These are phyloP conservation scores for Kuraishia capsulata DNA, from an alignment of 805 yeast genomes.

Conservation along the genomic window DNA sequence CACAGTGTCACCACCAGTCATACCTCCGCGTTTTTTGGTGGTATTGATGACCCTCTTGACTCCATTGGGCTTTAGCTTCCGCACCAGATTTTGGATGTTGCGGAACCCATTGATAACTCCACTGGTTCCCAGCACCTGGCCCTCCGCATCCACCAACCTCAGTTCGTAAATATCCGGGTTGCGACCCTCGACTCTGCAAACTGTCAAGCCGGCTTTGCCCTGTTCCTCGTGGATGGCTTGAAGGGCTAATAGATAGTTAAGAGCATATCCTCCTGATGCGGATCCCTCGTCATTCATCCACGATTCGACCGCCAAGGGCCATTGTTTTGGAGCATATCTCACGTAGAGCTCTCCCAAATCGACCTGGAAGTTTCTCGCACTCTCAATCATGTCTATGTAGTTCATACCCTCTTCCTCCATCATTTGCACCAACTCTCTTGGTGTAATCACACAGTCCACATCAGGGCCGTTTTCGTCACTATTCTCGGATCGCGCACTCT, in stretches of 20 bases:
- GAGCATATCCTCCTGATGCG: slow-evolving; percentile 84
- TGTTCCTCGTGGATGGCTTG: slow-evolving; percentile 14
- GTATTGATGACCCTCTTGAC: slow-evolving; percentile 7
- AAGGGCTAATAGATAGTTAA: slow-evolving; percentile 45
- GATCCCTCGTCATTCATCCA: slow-evolving; percentile 78
- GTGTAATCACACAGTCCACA: slow-evolving; percentile 92
- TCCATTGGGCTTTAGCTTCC: slow-evolving; percentile 54
- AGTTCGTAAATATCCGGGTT: slow-evolving; percentile 72
- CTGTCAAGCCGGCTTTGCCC: slow-evolving; percentile 10
- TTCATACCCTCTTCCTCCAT: slow-evolving; percentile 43
- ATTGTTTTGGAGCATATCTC: slow-evolving; percentile 40
- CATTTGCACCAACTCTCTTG: slow-evolving; percentile 75
- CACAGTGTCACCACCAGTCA: slow-evolving; percentile 10
- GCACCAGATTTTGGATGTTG: slow-evolving; percentile 87
- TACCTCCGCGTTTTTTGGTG: slow-evolving; percentile 11
- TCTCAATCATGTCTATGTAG: slow-evolving; percentile 16
- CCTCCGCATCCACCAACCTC: slow-evolving; percentile 29
- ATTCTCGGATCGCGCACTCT: slow-evolving; percentile 79
- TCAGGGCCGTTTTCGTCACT: slow-evolving; percentile 12
- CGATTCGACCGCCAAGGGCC: slow-evolving; percentile 52
- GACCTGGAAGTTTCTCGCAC: slow-evolving; percentile 8
- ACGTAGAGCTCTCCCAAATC: slow-evolving; percentile 10
- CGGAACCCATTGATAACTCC: slow-evolving; percentile 84
- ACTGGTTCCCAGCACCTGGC: slow-evolving; percentile 38
- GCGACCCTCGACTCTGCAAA: slow-evolving; percentile 48